Percentiles rank a stretch among this genome's conserved stretches.
These are phyloP conservation scores for Colletotrichum siamense DNA, from an alignment of 2,329 filamentous ascomycete species.

Conservation along the genomic window DNA sequence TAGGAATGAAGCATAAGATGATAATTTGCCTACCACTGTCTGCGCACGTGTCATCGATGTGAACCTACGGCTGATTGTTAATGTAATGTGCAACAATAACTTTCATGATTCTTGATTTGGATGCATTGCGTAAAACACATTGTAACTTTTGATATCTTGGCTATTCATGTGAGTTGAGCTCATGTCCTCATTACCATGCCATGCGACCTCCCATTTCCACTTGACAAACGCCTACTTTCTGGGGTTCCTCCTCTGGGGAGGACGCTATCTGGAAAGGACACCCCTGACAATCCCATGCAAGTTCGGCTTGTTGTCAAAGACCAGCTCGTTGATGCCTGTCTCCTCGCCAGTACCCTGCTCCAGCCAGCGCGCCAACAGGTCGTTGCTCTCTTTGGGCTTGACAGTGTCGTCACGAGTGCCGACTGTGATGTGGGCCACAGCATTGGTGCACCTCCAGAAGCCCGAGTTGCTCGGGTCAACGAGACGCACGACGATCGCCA, in stretches of 20 bases:
- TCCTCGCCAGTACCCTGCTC: slow-evolving; percentile 52
- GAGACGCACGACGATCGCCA: slow-evolving; percentile 88
- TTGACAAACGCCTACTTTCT: not conserved
- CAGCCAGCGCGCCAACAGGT: slow-evolving; percentile 78
- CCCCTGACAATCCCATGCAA: slow-evolving; percentile 53
- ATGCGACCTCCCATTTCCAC: not conserved
- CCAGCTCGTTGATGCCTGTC: slow-evolving; percentile 52
- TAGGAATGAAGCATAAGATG: not conserved
- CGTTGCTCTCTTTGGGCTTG: slow-evolving; percentile 95
- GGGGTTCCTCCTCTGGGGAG: not conserved
- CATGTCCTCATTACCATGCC: not conserved
- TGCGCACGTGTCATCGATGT: not conserved
- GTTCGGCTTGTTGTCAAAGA: slow-evolving; percentile 54
- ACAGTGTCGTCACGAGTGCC: slow-evolving; percentile 77
- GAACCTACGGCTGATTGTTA: not conserved
- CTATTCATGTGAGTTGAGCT: not conserved
- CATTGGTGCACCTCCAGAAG: slow-evolving; percentile 75
- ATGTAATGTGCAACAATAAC: not conserved
- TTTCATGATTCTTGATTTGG: no score
- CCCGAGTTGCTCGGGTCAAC: slow-evolving; percentile 51
- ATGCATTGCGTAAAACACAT: not conserved
- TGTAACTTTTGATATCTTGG: not conserved
- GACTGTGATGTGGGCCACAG: slow-evolving; percentile 85
- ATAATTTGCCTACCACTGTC: not conserved
- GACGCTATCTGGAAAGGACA: slow-evolving; percentile 51